These are phyloP conservation scores for Fusarium metavorans DNA, from an alignment of 2,329 filamentous ascomycete genomes.

Conservation along the genomic window DNA sequence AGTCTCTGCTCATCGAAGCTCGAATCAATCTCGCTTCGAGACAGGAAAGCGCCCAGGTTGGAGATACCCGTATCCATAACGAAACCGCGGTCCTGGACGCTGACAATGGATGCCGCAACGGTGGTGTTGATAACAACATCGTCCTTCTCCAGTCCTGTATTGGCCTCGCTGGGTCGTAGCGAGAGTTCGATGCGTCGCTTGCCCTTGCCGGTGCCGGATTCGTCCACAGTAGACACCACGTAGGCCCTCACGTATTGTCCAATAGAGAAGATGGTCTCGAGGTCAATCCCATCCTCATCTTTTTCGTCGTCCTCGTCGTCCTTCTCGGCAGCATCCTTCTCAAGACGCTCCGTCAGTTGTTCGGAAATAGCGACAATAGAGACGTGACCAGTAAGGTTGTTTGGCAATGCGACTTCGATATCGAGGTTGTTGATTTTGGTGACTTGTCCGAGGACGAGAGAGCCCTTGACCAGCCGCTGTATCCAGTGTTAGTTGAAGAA, in stretches of 20 bases:
- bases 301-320: constrained; percentile 67
- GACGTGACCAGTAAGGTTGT: constrained; percentile 91
- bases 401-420: constrained; percentile 85
- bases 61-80: constrained; percentile 91
- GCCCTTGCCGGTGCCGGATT: constrained; percentile 69
- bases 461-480: constrained; percentile 85
- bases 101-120: constrained; percentile 87
- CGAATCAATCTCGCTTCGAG: constrained; percentile 82
- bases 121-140: constrained; percentile 82
- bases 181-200: constrained; percentile 91
- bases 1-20: constrained; percentile 74
- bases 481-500: constrained; percentile 39
- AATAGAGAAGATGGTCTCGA: constrained; percentile 79
- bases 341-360: constrained; percentile 79
- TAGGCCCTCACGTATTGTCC: constrained; percentile 91
- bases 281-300: constrained; percentile 69
- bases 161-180: constrained; percentile 81
- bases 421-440: constrained; percentile 83
- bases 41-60: constrained; percentile 83
- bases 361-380: constrained; percentile 93
- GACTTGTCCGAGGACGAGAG: constrained; percentile 88
- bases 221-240: constrained; percentile 82
- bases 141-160: constrained; percentile 77
- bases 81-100: constrained; percentile 95
- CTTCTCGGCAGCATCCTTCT: constrained; percentile 69